Conservation (phyloP, 164 flowering plant species). For the Brasenia schreberi region DNA sequence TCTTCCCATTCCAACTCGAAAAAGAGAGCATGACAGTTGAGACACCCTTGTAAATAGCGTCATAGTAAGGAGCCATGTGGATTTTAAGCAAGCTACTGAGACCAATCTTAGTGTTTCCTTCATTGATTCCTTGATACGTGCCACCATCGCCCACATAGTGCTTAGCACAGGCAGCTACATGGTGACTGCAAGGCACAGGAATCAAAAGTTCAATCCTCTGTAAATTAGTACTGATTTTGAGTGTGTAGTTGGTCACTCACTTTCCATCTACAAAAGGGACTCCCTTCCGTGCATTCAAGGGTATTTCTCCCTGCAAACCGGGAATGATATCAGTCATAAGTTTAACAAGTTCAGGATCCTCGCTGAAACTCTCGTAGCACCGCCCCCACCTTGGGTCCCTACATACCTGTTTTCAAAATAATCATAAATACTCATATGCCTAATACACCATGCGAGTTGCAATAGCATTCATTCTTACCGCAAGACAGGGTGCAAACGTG, state of each 20-base stretch:
- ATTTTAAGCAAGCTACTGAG: constrained; percentile 17
- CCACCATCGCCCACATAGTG: constrained; percentile 45
- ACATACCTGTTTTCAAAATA: constrained; percentile 31
- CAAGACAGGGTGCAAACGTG: constrained; percentile 69
- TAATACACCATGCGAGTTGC: background rate
- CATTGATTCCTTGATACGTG: constrained; percentile 27
- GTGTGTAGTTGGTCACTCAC: constrained; percentile 15
- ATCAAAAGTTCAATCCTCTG: background rate
- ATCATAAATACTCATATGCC: background rate
- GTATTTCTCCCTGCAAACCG: constrained; percentile 43
- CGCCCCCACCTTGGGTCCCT: constrained; percentile 78
- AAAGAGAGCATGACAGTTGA: constrained; percentile 37
- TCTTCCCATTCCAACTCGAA: constrained; percentile 33
- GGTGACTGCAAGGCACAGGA: background rate
- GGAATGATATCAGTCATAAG: constrained; percentile 37
- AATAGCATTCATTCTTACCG: constrained; percentile 20
- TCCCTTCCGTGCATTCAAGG: constrained; percentile 16
- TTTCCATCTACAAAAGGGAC: constrained; percentile 39
- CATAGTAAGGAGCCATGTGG: constrained; percentile 34
- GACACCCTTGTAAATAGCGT: constrained; percentile 30
- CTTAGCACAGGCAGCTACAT: constrained; percentile 38
- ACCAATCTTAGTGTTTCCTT: constrained; percentile 23
- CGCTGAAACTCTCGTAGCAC: constrained; percentile 69
- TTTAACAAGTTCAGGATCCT: constrained; percentile 40
- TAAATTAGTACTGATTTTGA: background rate